Evolutionary conservation across 1,139 yeast species (phyloP).

Genomic region (Kurtzmaniella quercitrusa): DNA sequence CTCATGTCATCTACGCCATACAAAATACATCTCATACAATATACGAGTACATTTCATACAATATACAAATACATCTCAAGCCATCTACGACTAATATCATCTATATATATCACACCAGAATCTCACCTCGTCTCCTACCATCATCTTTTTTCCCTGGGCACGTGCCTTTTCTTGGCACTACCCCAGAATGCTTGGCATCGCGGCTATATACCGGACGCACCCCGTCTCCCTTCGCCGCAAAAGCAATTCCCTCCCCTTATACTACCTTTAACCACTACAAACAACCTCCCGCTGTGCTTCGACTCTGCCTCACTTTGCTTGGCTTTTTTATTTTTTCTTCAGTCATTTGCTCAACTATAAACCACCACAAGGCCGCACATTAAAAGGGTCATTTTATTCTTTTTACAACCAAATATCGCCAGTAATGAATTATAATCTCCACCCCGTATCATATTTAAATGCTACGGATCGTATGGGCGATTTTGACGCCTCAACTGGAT

Average conservation of each 20-base stretch:
- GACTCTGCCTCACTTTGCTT: slow-evolving; percentile 1
- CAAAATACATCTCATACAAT: too few species aligned
- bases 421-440: slow-evolving; percentile 40
- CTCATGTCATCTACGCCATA: too few species aligned
- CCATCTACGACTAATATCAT: too few species aligned
- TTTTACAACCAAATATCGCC: background rate
- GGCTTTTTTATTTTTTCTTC: background rate
- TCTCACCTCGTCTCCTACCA: background rate
- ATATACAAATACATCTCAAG: too few species aligned
- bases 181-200: background rate
- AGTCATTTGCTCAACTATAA: background rate
- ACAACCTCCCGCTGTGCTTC: background rate
- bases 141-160: background rate
- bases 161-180: slow-evolving; percentile 6
- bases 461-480: slow-evolving; percentile 23
- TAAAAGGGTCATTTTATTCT: background rate
- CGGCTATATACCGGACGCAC: background rate
- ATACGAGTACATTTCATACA: too few species aligned
- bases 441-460: slow-evolving; percentile 43
- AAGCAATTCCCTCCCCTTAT: background rate
- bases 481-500: slow-evolving; percentile 24
- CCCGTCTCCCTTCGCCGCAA: background rate
- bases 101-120: too few species aligned
- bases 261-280: background rate
- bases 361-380: background rate